Conservation (phyloP, 495 filamentous ascomycete species). For the Recurvomyces mirabilis region DNA sequence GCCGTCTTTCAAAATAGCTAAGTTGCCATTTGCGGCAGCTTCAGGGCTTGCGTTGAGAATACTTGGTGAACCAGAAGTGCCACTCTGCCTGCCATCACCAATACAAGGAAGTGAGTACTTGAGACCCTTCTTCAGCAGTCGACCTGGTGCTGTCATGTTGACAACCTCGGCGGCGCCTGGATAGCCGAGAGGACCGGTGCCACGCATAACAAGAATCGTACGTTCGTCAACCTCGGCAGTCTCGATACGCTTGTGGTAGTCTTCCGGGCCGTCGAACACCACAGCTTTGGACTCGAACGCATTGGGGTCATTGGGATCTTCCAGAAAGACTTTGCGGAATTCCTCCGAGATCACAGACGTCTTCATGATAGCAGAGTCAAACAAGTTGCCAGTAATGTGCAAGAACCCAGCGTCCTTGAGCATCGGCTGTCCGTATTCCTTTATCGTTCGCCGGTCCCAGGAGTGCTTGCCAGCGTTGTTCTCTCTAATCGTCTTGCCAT, state of each 20-base stretch:
- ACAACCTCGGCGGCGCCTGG: conserved; percentile 47
- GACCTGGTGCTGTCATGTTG: conserved; percentile 44
- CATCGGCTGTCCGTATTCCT: conserved; percentile 36
- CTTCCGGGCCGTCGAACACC: conserved; percentile 45
- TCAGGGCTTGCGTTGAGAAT: conserved; percentile 49
- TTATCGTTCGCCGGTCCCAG: conserved; percentile 31
- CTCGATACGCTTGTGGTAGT: conserved; percentile 40
- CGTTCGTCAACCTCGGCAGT: conserved; percentile 37
- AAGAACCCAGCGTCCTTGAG: conserved; percentile 41
- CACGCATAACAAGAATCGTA: conserved; percentile 45
- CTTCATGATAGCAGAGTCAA: conserved; percentile 48
- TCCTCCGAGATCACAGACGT: conserved; percentile 42
- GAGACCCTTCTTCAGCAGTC: conserved; percentile 37
- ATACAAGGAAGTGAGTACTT: conserved; percentile 43
- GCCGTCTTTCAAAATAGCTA: conserved; percentile 43
- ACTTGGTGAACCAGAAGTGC: conserved; percentile 44
- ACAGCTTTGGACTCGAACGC: conserved; percentile 42
- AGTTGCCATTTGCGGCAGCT: conserved; percentile 48
- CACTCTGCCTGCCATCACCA: conserved; percentile 45
- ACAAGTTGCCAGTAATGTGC: conserved; percentile 41
- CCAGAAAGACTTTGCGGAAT: conserved; percentile 38
- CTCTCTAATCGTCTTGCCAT: conserved; percentile 17
- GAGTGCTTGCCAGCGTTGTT: conserved; percentile 13
- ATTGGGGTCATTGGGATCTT: conserved; percentile 40
- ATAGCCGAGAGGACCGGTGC: conserved; percentile 42